Base-by-base conservation (phyloP, 2,329 filamentous ascomycete species). In the Cadophora luteo-olivacea region DNA sequence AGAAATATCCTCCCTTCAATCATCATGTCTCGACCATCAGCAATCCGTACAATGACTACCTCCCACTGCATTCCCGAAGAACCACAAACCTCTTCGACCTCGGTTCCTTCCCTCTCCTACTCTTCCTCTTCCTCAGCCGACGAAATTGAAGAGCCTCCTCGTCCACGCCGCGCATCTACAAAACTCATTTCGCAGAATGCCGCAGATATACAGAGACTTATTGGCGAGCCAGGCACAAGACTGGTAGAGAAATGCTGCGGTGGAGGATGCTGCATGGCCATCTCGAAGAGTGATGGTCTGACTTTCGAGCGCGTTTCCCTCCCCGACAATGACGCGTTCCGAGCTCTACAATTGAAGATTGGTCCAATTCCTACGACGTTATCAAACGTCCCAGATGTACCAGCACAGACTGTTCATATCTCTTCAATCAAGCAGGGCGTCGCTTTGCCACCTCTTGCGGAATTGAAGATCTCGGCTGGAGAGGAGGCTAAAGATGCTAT, bases 301-400 rank as follows among this genome's bases (percentile, higher is more conserved):
- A 80, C 85, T 51, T 87, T 84, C 68, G 87, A 89, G 75, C 77
- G 77, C 7, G 79, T 90, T 24, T 75, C 82, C 19, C 77, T 88
- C 2, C 94, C 95, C 0, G 89, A 96, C 79, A 98, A 97, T 75
- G 86, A 91, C 69, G 96, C 96, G 19, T 99, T 92, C 82, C 86
- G 88, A 66, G 92, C 91, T 69, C 85, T 99, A 61, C 85, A 89
- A 64, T 85, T 98, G 73, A 92, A 91, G 75, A 85, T 98, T 69
- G 89, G 89, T 67, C 86, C 89, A 38, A 88, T 98, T 64, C 91
- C 91, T 6, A 92, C 89, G 61, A 84, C 86, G 22, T 83, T 98
- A 70, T 93, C 90, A 51, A 90, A 89, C 73, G 82, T 94, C 29
- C 84, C 87, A 65, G 88, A 91, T 8, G 78, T 97, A 61, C 94